Evolutionary conservation across 108 stramenopile species (phyloP).

Genomic region (Skeletonema costatum): DNA sequence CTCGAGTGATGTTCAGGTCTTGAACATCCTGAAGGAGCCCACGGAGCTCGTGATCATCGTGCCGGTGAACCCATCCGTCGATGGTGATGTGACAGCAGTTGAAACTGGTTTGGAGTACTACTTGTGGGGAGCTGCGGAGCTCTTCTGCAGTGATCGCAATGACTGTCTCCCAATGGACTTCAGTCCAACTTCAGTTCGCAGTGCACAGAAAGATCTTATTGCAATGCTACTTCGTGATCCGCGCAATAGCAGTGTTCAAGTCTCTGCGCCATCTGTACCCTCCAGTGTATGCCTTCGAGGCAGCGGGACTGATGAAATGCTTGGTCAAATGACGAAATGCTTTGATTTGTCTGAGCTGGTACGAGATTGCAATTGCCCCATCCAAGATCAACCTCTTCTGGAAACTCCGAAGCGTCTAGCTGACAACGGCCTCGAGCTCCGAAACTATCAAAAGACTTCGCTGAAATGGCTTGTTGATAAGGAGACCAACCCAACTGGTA

Average conservation of each 20-base stretch:
- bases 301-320: neutral
- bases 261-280: conserved; percentile 10
- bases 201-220: conserved; percentile 33
- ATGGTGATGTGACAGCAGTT: neutral
- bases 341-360: conserved; percentile 39
- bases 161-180: conserved; percentile 25
- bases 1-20: conserved; percentile 9
- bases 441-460: conserved; percentile 32
- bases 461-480: conserved; percentile 36
- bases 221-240: conserved; percentile 29
- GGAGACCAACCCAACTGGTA: conserved; percentile 22
- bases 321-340: conserved; percentile 16
- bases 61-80: neutral
- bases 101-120: conserved; percentile 1
- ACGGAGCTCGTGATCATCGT: conserved; percentile 17
- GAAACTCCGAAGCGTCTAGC: conserved; percentile 32
- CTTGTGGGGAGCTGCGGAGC: neutral
- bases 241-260: conserved; percentile 8
- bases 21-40: conserved; percentile 27
- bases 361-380: conserved; percentile 28
- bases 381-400: conserved; percentile 16
- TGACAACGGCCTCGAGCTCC: conserved; percentile 29
- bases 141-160: conserved; percentile 3
- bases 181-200: conserved; percentile 10
- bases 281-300: conserved; percentile 22